Conservation (phyloP, 371 early-diverging fungal species). For the Choanephora cucurbitarum region DNA sequence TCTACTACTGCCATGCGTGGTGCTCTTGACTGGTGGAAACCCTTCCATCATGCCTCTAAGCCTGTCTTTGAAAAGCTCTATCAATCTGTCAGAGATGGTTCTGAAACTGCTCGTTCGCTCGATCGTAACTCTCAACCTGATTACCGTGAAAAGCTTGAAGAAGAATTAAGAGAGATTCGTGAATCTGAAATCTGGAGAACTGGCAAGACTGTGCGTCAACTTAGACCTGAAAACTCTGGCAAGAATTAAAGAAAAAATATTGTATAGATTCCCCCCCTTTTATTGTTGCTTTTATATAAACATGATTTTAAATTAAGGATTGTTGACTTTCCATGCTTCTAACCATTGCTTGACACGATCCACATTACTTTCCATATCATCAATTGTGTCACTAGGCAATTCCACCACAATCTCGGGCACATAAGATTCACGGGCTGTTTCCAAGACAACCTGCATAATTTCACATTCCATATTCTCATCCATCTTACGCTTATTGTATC, state of each 20-base stretch:
- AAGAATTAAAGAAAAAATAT: conserved; percentile 33
- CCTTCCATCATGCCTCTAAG: conserved; percentile 91
- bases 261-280: too few species aligned
- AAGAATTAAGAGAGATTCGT: conserved; percentile 85
- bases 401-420: conserved; percentile 80
- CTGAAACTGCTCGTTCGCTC: conserved; percentile 88
- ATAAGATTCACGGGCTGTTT: conserved; percentile 89
- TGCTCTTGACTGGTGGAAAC: conserved; percentile 96
- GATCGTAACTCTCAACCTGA: conserved; percentile 87
- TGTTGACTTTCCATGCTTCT: conserved; percentile 48
- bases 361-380: conserved; percentile 91
- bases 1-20: conserved; percentile 95
- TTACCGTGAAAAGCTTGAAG: conserved; percentile 92
- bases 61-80: conserved; percentile 94
- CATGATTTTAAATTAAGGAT: conserved; percentile 27
- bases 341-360: conserved; percentile 74
- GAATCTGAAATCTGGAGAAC: conserved; percentile 69
- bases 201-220: conserved; percentile 88
- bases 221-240: conserved; percentile 78
- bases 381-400: conserved; percentile 76
- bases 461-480: conserved; percentile 97
- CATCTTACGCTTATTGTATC: conserved; percentile 89
- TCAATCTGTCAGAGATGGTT: conserved; percentile 84
- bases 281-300: too few species aligned
- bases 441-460: conserved; percentile 96